Evolutionary conservation across 106 monocot species (phyloP).

Genomic region (Phalaenopsis aphrodite): DNA sequence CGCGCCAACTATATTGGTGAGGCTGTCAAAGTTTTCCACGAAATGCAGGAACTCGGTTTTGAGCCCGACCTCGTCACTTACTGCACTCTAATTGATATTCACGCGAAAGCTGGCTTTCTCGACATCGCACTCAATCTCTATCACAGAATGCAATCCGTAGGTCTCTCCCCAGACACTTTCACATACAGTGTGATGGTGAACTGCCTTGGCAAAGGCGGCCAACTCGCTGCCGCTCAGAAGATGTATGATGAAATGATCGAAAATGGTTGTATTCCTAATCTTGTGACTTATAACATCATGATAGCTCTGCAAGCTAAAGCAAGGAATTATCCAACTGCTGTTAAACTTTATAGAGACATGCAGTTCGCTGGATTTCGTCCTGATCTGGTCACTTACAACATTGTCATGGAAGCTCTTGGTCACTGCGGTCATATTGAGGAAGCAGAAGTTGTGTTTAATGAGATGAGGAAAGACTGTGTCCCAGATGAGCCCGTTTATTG

Average conservation of each 20-base stretch:
- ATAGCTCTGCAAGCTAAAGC: constrained; percentile 90
- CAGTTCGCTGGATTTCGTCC: constrained; percentile 82
- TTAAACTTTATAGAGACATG: constrained; percentile 82
- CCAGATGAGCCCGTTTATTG: constrained; percentile 95
- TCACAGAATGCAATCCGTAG: constrained; percentile 52
- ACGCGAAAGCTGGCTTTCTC: constrained; percentile 89
- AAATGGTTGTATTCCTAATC: constrained; percentile 74
- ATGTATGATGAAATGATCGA: constrained; percentile 86
- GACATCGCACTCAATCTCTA: constrained; percentile 71
- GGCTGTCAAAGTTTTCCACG: constrained; percentile 59
- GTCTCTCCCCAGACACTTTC: constrained; percentile 89
- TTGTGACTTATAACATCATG: constrained; percentile 97
- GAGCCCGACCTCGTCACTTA: constrained; percentile 83
- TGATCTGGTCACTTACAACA: constrained; percentile 90
- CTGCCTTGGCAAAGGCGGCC: constrained; percentile 88
- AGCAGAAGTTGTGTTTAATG: constrained; percentile 60
- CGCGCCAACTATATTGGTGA: constrained; percentile 72
- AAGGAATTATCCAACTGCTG: constrained; percentile 60
- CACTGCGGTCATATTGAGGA: constrained; percentile 71
- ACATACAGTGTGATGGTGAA: constrained; percentile 98
- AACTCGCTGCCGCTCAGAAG: constrained; percentile 66
- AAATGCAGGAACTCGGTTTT: constrained; percentile 70
- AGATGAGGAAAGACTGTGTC: constrained; percentile 75
- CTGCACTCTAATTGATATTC: constrained; percentile 92
- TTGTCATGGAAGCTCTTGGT: constrained; percentile 88